phyloP scores from a whole-genome alignment of 1,284 basidiomycete genomes.

The Melampsora larici-populina region DNA sequence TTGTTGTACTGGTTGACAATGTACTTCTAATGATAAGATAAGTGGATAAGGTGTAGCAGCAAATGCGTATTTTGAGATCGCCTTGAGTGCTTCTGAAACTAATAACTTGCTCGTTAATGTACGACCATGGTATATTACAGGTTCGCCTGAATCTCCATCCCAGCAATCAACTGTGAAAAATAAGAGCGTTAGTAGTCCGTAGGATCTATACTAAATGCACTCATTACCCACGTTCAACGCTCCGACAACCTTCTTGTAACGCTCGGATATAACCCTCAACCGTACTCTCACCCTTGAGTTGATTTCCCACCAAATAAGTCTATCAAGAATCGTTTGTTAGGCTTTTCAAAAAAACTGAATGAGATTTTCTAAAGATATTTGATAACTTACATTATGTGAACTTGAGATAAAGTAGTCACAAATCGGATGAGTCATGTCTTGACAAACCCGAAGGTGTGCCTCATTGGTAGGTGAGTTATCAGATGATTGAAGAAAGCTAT shows the following conservation, averaged over 20 bases:
- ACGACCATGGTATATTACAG: constrained; percentile 83
- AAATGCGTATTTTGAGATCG: constrained; percentile 89
- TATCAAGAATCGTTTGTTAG: constrained; percentile 22
- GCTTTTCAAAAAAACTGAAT: background rate
- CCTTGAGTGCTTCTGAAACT: constrained; percentile 76
- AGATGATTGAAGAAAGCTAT: constrained; percentile 68
- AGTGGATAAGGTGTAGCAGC: constrained; percentile 88
- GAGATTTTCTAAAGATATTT: background rate
- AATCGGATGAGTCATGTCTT: constrained; percentile 75
- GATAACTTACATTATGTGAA: constrained; percentile 70
- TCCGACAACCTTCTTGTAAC: constrained; percentile 80
- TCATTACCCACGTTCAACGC: constrained; percentile 73
- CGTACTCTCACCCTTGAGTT: constrained; percentile 87
- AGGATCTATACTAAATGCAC: background rate
- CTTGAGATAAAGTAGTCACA: constrained; percentile 88
- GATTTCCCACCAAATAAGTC: constrained; percentile 91
- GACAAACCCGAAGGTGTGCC: constrained; percentile 57
- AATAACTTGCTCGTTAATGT: constrained; percentile 85
- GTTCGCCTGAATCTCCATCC: constrained; percentile 73
- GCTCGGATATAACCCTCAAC: constrained; percentile 95
- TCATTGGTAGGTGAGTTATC: constrained; percentile 64
- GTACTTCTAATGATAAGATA: constrained; percentile 90
- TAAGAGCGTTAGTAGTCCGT: background rate
- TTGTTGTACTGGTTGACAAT: constrained; percentile 79
- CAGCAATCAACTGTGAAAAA: constrained; percentile 75